phyloP scores from a whole-genome alignment of 306 rosid species.

The Cicer bijugum region DNA sequence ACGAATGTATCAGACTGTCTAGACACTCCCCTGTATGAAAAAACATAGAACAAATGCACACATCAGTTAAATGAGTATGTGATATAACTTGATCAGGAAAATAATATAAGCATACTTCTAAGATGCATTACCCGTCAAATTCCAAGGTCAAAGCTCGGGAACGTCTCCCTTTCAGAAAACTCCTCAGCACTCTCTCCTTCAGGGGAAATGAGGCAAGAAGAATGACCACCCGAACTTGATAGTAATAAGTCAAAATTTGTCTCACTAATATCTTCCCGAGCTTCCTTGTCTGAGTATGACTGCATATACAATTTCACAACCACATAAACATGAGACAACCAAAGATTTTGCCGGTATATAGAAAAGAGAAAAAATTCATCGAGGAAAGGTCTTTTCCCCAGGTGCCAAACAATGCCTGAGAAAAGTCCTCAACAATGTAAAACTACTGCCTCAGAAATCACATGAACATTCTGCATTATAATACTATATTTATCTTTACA shows the following conservation, averaged over 20 bases:
- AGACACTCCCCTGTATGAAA: neutral
- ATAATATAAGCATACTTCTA: constrained; percentile 7
- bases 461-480: constrained; percentile 32
- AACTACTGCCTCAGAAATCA: constrained; percentile 29
- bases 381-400: constrained; percentile 15
- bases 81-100: constrained; percentile 6
- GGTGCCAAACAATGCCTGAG: constrained; percentile 17
- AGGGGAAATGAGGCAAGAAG: constrained; percentile 42
- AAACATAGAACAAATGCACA: constrained; percentile 14
- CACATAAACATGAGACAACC: constrained; percentile 30
- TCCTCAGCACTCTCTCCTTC: constrained; percentile 48
- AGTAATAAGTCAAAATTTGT: constrained; percentile 40
- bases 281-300: constrained; percentile 52
- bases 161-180: constrained; percentile 44
- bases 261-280: constrained; percentile 40
- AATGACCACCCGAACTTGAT: constrained; percentile 35
- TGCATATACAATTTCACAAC: constrained; percentile 39
- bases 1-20: neutral
- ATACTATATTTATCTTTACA: neutral
- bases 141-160: constrained; percentile 84
- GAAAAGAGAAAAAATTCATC: constrained; percentile 32
- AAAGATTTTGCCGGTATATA: constrained; percentile 30
- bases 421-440: constrained; percentile 18
- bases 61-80: constrained; percentile 24
- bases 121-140: constrained; percentile 55